These are phyloP conservation scores for Grosmannia penicillata DNA, from an alignment of 2,329 filamentous ascomycete genomes.

Conservation along the genomic window DNA sequence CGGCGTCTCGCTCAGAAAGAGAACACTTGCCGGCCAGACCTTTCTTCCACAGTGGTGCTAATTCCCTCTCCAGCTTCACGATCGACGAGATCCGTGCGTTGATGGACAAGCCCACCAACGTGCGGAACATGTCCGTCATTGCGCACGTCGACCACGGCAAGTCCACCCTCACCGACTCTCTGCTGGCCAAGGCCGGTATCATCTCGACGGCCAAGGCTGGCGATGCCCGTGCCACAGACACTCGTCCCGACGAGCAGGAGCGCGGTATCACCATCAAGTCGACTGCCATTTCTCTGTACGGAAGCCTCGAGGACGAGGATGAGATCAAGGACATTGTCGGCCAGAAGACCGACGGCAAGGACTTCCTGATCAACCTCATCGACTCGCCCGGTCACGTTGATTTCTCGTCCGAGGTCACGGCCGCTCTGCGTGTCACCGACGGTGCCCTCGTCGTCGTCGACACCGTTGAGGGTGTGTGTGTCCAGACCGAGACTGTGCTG, in stretches of 20 bases:
- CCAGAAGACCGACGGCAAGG: slow-evolving; percentile 76
- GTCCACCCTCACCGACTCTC: slow-evolving; percentile 97
- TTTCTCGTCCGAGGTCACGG: slow-evolving; percentile 99
- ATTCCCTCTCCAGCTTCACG: slow-evolving; percentile 61
- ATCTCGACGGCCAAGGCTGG: slow-evolving; percentile 97
- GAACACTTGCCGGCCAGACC: no score
- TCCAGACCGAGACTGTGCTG: slow-evolving; percentile 99
- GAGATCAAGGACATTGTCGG: slow-evolving; percentile 90
- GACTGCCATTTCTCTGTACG: slow-evolving; percentile 97
- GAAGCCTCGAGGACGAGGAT: slow-evolving; percentile 62
- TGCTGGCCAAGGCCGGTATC: slow-evolving; percentile 98
- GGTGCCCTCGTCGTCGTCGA: slow-evolving; percentile 99
- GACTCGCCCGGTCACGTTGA: slow-evolving; percentile 99
- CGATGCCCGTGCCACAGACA: slow-evolving; percentile 92
- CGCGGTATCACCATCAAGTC: slow-evolving; percentile 99
- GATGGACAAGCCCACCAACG: slow-evolving; percentile 64
- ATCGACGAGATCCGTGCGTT: slow-evolving; percentile 76
- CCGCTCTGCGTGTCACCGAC: slow-evolving; percentile 98
- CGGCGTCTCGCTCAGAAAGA: no score
- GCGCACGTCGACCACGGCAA: slow-evolving; percentile 99
- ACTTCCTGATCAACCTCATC: slow-evolving; percentile 99
- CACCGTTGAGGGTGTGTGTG: slow-evolving; percentile 98
- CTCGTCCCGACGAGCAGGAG: slow-evolving; percentile 94
- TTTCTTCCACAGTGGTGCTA: no score
- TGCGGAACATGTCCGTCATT: slow-evolving; percentile 61